Conservation (phyloP, 352 stramenopile genomes). For the Phytopythium ostracodes region DNA sequence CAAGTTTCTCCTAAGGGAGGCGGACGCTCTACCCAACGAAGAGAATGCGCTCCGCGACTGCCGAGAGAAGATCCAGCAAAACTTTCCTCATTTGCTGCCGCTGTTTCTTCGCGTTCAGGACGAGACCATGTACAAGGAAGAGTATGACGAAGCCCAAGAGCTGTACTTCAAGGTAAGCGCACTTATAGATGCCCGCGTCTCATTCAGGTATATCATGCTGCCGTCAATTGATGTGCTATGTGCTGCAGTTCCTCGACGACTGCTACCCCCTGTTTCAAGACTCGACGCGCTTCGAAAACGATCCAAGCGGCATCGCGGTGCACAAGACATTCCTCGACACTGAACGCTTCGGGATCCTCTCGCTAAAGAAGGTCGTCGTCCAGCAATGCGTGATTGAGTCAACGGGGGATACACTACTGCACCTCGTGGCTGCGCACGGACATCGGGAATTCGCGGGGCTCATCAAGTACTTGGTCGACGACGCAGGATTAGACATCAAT, state of each 20-base stretch:
- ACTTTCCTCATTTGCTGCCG: constrained; percentile 32
- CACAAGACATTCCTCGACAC: constrained; percentile 42
- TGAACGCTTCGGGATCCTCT: constrained; percentile 23
- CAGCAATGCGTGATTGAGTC: constrained; percentile 39
- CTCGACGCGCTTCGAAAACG: constrained; percentile 26
- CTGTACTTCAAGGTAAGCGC: constrained; percentile 28
- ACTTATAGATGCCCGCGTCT: not conserved
- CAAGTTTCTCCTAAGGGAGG: constrained; percentile 27
- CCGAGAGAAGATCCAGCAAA: constrained; percentile 32
- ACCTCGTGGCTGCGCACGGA: constrained; percentile 35
- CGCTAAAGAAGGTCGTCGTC: constrained; percentile 33
- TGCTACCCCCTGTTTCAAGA: constrained; percentile 30
- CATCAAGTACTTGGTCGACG: constrained; percentile 33
- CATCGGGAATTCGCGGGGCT: constrained; percentile 26
- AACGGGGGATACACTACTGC: constrained; percentile 43
- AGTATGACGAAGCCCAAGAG: constrained; percentile 31
- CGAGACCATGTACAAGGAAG: constrained; percentile 25
- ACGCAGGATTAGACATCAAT: constrained; percentile 36
- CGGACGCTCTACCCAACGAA: constrained; percentile 32
- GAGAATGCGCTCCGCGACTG: constrained; percentile 30
- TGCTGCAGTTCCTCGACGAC: constrained; percentile 25
- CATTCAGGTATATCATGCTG: not conserved
- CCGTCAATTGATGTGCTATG: not conserved
- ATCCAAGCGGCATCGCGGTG: constrained; percentile 32
- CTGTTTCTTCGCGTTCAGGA: constrained; percentile 35